Evolutionary conservation across 106 monocot species (phyloP), one percentile per base, ranked within the genome.

Genomic region (Amphibolis antarctica): DNA sequence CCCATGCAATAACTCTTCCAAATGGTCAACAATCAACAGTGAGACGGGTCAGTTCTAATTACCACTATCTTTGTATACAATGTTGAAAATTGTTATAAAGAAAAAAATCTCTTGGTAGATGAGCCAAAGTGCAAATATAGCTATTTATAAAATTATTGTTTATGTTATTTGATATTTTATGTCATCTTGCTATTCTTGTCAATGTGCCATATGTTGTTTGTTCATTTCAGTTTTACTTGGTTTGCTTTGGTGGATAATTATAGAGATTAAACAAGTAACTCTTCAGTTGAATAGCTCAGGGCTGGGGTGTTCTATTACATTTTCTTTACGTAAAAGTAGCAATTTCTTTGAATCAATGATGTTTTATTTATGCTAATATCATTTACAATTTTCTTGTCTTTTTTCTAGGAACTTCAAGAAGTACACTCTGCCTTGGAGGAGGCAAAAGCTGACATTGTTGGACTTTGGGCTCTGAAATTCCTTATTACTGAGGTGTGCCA

Each of bases 361-460:
- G 36, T 36, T 7, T 36, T 4, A 36, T 36, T 4, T 4, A 36
- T 36, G 4, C 36, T 36, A 36, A 36, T 36, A 36, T 36, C 36
- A 36, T 36, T 36, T 2, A 36, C 29, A 26, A 28, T 30, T 1
- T 19, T 61, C n/a, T 55, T 59, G n/a, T 10, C 3, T 19, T 43
- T 9, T 12, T 43, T 55, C 25, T 70, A 96, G 96, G 96, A 98
- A 86, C 82, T 90, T 22, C 84, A 98, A 98, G 96, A 98, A 76
- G 48, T 98, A 22, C 75, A 98, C 58, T 98, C 96, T 64, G 80
- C 89, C 10, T 53, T 98, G 25, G 96, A 98, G 74, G 96, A 98
- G 78, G 86, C 96, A 53, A 98, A 98, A 82, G 96, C 96, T 59
- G 96, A 98, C 66, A 98, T 98, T 74, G 96, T 98, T 79, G 90